phyloP scores from a whole-genome alignment of 768 basidiomycete genomes.

The Phaeotremella skinneri region DNA sequence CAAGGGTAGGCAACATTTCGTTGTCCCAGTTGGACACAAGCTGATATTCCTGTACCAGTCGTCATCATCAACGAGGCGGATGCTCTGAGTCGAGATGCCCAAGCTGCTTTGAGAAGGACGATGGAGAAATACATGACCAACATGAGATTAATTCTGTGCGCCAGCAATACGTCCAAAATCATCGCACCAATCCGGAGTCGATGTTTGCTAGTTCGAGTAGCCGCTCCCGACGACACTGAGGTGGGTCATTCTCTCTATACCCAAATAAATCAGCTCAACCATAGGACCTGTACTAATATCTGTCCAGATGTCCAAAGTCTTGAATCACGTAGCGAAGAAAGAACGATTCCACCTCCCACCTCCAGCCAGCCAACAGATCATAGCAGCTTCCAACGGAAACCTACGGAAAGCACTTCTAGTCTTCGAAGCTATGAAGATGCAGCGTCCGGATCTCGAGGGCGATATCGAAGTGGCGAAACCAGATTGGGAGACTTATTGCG shows the following conservation, averaged over 20 bases:
- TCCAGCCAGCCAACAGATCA: constrained; percentile 71
- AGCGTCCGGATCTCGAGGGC: constrained; percentile 82
- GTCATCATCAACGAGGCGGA: constrained; percentile 98
- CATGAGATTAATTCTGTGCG: constrained; percentile 92
- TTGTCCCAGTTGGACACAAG: not conserved
- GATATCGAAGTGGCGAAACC: constrained; percentile 84
- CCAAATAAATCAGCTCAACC: not conserved
- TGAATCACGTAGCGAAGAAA: constrained; percentile 73
- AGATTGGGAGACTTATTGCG: constrained; percentile 98
- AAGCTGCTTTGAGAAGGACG: constrained; percentile 91
- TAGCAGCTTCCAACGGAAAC: constrained; percentile 80
- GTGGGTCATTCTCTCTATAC: constrained; percentile 54
- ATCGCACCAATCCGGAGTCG: constrained; percentile 96
- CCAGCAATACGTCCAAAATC: constrained; percentile 88
- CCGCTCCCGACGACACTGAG: constrained; percentile 75
- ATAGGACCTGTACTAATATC: not conserved
- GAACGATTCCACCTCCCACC: constrained; percentile 78
- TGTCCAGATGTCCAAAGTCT: constrained; percentile 71
- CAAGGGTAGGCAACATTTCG: constrained; percentile 66
- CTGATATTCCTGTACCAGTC: constrained; percentile 58
- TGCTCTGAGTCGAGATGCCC: constrained; percentile 88
- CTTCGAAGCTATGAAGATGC: constrained; percentile 94
- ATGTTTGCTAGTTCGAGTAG: constrained; percentile 88
- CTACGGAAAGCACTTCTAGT: constrained; percentile 91
- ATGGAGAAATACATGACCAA: constrained; percentile 99